These are phyloP conservation scores for Viridothelium virens DNA, from an alignment of 495 filamentous ascomycete genomes.

Conservation along the genomic window DNA sequence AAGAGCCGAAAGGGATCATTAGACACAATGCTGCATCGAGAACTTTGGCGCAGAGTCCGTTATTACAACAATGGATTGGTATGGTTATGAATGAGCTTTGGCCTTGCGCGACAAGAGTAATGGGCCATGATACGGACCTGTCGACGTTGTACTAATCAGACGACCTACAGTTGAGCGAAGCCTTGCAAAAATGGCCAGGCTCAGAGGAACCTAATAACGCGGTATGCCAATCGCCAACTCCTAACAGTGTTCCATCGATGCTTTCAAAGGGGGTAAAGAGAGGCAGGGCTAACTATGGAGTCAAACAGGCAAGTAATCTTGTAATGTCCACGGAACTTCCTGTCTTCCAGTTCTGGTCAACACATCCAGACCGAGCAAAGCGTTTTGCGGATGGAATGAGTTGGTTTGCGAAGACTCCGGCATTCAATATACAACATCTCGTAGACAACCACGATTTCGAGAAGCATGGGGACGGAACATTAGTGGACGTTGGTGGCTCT, in stretches of 20 bases:
- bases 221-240: not conserved
- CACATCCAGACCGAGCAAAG: conserved; percentile 1
- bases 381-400: conserved; percentile 9
- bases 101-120: not conserved
- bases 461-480: not conserved
- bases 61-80: not conserved
- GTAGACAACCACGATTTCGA: not conserved
- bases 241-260: not conserved
- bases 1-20: not conserved
- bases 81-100: not conserved
- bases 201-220: not conserved
- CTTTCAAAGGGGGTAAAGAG: too few species aligned
- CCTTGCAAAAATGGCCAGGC: conserved; percentile 9
- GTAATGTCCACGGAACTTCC: not conserved
- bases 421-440: not conserved
- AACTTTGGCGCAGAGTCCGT: not conserved
- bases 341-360: not conserved
- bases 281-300: not conserved
- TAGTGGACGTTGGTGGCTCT: not conserved
- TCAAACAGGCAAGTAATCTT: not conserved
- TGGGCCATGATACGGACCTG: too few species aligned
- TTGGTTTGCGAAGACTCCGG: not conserved
- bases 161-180: not conserved
- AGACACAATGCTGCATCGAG: not conserved
- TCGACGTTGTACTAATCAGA: not conserved